Evolutionary conservation across 225 moss, liverwort and hornwort species (phyloP).

Genomic region (Marchantia polymorpha): DNA sequence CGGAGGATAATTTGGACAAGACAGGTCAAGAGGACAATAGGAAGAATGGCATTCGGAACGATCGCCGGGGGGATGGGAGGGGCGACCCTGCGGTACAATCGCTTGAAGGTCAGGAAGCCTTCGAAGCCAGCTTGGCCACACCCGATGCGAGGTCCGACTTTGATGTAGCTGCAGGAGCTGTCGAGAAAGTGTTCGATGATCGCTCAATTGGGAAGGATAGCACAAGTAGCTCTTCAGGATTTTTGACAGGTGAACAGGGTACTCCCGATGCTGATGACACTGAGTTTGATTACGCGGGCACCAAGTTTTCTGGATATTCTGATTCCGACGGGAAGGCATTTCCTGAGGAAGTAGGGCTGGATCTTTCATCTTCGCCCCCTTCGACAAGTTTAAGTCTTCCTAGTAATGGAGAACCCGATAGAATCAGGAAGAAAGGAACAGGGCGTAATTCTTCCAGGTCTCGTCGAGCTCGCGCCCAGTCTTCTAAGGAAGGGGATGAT

Average conservation of each 20-base stretch:
- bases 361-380: neutral
- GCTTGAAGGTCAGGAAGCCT: neutral
- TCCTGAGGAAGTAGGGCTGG: neutral
- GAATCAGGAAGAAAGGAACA: conserved; percentile 22
- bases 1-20: conserved; percentile 2
- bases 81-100: neutral
- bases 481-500: conserved; percentile 22
- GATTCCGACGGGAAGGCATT: neutral
- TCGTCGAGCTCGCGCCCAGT: conserved; percentile 25
- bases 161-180: neutral
- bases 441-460: conserved; percentile 25
- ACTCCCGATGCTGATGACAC: conserved; percentile 7
- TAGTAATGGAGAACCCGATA: conserved; percentile 36
- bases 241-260: conserved; percentile 18
- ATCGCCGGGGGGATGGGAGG: neutral
- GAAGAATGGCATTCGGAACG: conserved; percentile 19
- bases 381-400: conserved; percentile 24
- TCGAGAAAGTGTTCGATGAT: neutral
- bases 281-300: conserved; percentile 5
- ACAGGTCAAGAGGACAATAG: conserved; percentile 23
- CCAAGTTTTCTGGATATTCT: neutral
- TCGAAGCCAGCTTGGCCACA: conserved; percentile 8
- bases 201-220: conserved; percentile 15
- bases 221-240: conserved; percentile 12
- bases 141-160: conserved; percentile 6